A percentile compares a stretch with the other conserved stretches of the same genome.
These are phyloP conservation scores for Lycium ferocissimum DNA, from an alignment of 257 asterid species.

Conservation along the genomic window DNA sequence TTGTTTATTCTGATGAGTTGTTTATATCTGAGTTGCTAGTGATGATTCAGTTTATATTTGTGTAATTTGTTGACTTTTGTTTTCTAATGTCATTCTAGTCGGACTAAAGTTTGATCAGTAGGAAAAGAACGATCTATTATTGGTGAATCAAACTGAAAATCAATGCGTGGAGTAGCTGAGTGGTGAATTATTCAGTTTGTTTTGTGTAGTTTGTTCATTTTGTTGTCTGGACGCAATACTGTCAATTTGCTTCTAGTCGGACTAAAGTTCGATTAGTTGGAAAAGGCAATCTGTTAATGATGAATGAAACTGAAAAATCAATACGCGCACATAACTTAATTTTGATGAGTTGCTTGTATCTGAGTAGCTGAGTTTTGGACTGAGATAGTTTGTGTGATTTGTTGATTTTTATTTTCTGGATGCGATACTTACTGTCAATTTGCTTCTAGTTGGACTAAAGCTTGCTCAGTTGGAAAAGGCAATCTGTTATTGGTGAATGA, in stretches of 20 bases:
- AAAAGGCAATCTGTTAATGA: background rate
- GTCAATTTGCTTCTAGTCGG: background rate
- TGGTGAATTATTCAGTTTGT: constrained; percentile 6
- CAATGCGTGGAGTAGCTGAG: no score
- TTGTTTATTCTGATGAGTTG: background rate
- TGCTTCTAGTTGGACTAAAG: background rate
- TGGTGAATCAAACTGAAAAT: no score
- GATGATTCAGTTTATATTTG: background rate
- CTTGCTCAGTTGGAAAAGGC: background rate
- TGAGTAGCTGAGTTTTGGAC: no score
- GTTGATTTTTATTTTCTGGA: constrained; percentile 26
- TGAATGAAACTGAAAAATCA: background rate
- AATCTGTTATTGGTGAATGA: background rate
- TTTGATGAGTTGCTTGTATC: background rate
- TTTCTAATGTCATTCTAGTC: background rate
- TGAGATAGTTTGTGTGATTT: background rate
- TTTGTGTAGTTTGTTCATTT: constrained; percentile 13
- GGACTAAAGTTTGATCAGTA: background rate
- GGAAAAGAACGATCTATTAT: background rate
- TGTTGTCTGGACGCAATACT: constrained; percentile 9
- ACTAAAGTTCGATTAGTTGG: no score
- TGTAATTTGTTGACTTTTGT: constrained; percentile 23
- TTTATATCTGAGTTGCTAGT: background rate
- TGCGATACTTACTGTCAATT: background rate
- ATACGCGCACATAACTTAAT: background rate